A percentile compares a stretch with the other conserved stretches of the same genome.
phyloP scores from a whole-genome alignment of 345 rosid genomes.

The Linum trigynum region DNA sequence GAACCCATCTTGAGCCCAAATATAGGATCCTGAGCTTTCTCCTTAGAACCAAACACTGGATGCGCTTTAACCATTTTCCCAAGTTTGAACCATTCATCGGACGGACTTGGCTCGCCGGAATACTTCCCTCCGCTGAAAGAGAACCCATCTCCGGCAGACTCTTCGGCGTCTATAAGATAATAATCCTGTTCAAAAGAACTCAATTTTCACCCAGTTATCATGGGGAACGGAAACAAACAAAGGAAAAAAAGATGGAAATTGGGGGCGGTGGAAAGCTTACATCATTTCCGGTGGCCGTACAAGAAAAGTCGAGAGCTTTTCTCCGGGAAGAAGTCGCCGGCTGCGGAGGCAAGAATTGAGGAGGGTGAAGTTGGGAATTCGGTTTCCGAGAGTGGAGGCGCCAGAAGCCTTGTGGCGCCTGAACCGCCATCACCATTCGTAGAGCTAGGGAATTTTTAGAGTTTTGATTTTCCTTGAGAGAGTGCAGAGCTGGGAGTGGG shows the following conservation, averaged over 20 bases:
- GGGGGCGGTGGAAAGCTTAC: slow-evolving; percentile 17
- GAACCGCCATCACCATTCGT: neutral
- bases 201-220: neutral
- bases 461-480: no score
- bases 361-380: neutral
- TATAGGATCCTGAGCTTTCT: slow-evolving; percentile 74
- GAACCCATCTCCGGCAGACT: slow-evolving; percentile 83
- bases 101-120: slow-evolving; percentile 62
- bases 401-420: neutral
- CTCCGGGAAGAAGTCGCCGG: slow-evolving; percentile 3
- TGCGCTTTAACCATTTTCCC: slow-evolving; percentile 84
- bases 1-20: slow-evolving; percentile 85
- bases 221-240: neutral
- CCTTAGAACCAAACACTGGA: slow-evolving; percentile 55
- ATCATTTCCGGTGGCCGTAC: slow-evolving; percentile 39
- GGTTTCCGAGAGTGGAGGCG: neutral
- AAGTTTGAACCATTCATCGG: slow-evolving; percentile 84
- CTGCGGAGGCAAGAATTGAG: neutral
- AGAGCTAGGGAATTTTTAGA: neutral
- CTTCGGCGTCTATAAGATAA: slow-evolving; percentile 80
- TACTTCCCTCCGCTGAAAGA: slow-evolving; percentile 95
- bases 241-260: neutral
- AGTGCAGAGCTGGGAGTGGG: neutral
- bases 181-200: slow-evolving; percentile 48
- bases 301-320: slow-evolving; percentile 26